Conservation (phyloP, 1,284 basidiomycete genomes). For the Ceratobasidium papillatum region DNA sequence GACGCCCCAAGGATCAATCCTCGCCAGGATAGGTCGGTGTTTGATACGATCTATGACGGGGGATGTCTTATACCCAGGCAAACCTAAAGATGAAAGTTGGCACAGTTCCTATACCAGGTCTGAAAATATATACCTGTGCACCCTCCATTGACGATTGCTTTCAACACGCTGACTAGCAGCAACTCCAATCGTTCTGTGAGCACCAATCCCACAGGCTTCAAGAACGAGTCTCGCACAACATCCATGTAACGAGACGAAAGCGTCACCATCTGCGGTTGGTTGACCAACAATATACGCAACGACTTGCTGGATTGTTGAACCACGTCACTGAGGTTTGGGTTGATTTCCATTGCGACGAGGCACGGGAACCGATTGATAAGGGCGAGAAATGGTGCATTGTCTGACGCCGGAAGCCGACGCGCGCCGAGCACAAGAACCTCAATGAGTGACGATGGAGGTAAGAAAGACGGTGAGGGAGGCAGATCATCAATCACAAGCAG, state of each 20-base stretch:
- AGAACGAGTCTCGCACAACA: conserved; percentile 68
- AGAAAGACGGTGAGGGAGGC: conserved; percentile 47
- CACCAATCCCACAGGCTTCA: conserved; percentile 29
- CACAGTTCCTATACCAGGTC: background rate
- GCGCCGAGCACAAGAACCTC: conserved; percentile 73
- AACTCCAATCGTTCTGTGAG: conserved; percentile 53
- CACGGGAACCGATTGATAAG: conserved; percentile 70
- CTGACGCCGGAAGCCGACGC: conserved; percentile 56
- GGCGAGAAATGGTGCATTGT: conserved; percentile 59
- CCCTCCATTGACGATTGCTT: conserved; percentile 32
- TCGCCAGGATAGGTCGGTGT: conserved; percentile 52
- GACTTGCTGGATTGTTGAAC: conserved; percentile 59
- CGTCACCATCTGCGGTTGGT: conserved; percentile 69
- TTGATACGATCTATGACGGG: conserved; percentile 32
- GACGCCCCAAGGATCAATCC: conserved; percentile 81
- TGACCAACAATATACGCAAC: conserved; percentile 67
- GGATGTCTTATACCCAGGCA: conserved; percentile 16
- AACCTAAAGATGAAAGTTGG: background rate
- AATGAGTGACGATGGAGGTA: conserved; percentile 57
- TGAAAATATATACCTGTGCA: conserved; percentile 1
- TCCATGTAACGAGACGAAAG: conserved; percentile 76
- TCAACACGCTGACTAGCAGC: conserved; percentile 22
- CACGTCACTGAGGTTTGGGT: conserved; percentile 59
- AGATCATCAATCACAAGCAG: conserved; percentile 66
- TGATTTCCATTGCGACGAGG: conserved; percentile 74